These are phyloP conservation scores for Aspergillus ostianus DNA, from an alignment of 495 filamentous ascomycete genomes.

Conservation along the genomic window DNA sequence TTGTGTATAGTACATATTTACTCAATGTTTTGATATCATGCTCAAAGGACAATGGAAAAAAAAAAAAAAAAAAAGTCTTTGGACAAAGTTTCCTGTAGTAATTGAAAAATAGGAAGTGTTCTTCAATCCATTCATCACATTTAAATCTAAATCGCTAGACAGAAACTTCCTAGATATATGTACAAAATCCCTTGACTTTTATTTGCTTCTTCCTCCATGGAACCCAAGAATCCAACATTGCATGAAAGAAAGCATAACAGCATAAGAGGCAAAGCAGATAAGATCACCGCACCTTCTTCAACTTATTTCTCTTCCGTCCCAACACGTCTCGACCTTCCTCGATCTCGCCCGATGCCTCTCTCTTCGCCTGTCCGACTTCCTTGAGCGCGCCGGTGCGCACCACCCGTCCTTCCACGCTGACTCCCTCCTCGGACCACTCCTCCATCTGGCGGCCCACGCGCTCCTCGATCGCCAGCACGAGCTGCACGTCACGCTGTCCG, in stretches of 20 bases:
- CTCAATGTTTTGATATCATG: neutral
- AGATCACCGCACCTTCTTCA: slow-evolving; percentile 43
- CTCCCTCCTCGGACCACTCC: slow-evolving; percentile 80
- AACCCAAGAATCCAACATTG: too few species aligned
- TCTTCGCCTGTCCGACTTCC: slow-evolving; percentile 85
- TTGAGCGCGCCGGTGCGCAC: slow-evolving; percentile 74
- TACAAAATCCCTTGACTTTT: neutral
- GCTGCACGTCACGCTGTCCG: slow-evolving; percentile 84
- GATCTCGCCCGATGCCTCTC: slow-evolving; percentile 82
- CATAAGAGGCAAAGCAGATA: neutral
- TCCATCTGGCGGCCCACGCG: slow-evolving; percentile 79
- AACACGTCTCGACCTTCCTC: slow-evolving; percentile 88
- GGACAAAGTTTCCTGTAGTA: too few species aligned
- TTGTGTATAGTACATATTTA: neutral
- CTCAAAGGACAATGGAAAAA: neutral
- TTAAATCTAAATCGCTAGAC: neutral
- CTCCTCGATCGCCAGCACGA: slow-evolving; percentile 83
- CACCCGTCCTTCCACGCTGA: slow-evolving; percentile 85
- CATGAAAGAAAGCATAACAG: too few species aligned
- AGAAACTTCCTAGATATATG: neutral
- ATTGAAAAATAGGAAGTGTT: neutral
- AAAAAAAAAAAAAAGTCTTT: too few species aligned
- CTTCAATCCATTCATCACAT: neutral
- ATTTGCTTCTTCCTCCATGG: neutral
- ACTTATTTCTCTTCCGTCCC: slow-evolving; percentile 44